Evolutionary conservation across 495 filamentous ascomycete species (phyloP), one percentile per base, ranked within the genome.

Genomic region (Penicillium bialowiezense): DNA sequence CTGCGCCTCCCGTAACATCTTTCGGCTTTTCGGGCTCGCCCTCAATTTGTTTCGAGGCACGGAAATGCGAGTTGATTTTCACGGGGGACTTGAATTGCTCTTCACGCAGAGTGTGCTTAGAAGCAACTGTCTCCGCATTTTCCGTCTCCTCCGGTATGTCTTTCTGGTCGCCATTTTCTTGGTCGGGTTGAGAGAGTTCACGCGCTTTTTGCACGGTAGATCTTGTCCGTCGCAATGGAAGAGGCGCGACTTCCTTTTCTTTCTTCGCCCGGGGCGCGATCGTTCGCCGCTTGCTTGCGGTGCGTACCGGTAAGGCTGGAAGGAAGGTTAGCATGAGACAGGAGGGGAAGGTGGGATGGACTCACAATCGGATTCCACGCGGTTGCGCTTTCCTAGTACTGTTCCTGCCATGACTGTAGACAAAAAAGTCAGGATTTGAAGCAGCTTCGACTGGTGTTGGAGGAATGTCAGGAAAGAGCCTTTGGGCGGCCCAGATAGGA

Each of bases 231-330:
- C 65, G 67, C 43, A 62, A 48, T 31, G 69, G 37, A 38, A 48
- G 33, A 45, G 41, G 37, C 20, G 19, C 45, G 43, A 62, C 53
- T 49, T 69, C 62, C 31, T 61, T 54, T 54, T 71, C 63, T 32
- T 60, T 58, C 19, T 58, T 60, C 31, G 59, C 59, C 37, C 60
- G 64, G 50, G 69, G 68, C 10, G 60, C 61, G 55, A 73, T 74
- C 52, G 71, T 80, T 60, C 79, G 82, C 69, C 77, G 81, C 73
- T 79, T 91, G 71, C 74, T 84, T 67, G 69, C 76, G 51, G 76
- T 82, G n/a, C 71, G 73, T 28, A 71, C 45, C 14, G 68, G 66
- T 7, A 67, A 39, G 40, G 68, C 76, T 67, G 73, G 6, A 18
- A 15, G 40, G 23, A 37, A 42, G 38, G 44, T 57, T 12, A 54